Percentiles rank a stretch among this genome's conserved stretches.
phyloP scores from a whole-genome alignment of 1,284 basidiomycete genomes.

The Xerocomus minutiporus region DNA sequence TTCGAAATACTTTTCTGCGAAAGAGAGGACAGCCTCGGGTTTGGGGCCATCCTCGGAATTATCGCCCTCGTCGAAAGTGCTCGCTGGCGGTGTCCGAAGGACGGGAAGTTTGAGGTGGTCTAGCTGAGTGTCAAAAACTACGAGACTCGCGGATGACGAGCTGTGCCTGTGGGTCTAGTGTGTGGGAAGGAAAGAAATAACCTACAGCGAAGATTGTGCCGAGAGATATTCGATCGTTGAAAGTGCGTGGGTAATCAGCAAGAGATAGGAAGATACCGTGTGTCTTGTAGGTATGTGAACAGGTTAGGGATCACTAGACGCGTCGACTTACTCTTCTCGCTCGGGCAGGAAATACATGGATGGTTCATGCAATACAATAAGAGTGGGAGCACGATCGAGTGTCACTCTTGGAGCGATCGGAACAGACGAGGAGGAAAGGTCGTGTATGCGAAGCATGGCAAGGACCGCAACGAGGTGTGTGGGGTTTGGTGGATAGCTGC shows the following conservation, averaged over 20 bases:
- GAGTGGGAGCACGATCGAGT: conserved; percentile 43
- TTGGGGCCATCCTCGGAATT: conserved; percentile 23
- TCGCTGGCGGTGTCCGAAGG: conserved; percentile 30
- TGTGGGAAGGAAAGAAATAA: conserved; percentile 1
- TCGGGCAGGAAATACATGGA: conserved; percentile 52
- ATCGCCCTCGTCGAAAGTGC: conserved; percentile 16
- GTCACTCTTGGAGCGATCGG: conserved; percentile 35
- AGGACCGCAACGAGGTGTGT: conserved; percentile 55
- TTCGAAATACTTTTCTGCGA: conserved; percentile 44
- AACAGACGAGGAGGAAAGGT: conserved; percentile 20
- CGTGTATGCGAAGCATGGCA: conserved; percentile 44
- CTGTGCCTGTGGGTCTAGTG: conserved; percentile 16
- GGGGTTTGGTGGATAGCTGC: conserved; percentile 63
- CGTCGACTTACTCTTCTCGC: conserved; percentile 27
- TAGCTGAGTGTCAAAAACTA: conserved; percentile 62
- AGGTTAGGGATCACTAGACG: background rate
- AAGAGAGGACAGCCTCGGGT: conserved; percentile 31
- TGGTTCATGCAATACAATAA: conserved; percentile 61
- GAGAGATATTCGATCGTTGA: conserved; percentile 28
- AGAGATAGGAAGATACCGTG: conserved; percentile 34
- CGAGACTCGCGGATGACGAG: conserved; percentile 31
- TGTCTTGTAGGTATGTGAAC: conserved; percentile 19
- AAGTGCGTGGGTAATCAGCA: conserved; percentile 31
- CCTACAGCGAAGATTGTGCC: conserved; percentile 16
- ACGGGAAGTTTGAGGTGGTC: conserved; percentile 54